A percentile compares a stretch with the other conserved stretches of the same genome.
These are phyloP conservation scores for Dendrobium officinale DNA, from an alignment of 106 monocot species.

Conservation along the genomic window DNA sequence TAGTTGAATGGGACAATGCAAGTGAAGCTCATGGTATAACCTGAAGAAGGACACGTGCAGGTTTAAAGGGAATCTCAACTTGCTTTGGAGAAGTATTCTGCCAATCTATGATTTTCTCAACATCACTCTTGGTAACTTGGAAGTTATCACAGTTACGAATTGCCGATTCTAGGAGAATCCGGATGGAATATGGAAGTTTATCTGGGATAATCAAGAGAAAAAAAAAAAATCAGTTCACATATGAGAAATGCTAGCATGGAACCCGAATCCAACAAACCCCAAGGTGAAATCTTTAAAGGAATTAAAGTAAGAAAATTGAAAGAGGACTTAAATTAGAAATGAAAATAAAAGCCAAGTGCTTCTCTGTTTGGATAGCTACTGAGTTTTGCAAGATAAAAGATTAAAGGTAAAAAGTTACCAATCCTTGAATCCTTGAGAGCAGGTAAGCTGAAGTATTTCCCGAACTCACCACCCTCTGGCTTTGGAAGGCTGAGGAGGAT, in stretches of 20 bases:
- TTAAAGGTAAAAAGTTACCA: slow-evolving; percentile 19
- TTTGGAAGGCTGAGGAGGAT: slow-evolving; percentile 51
- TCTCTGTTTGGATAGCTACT: neutral
- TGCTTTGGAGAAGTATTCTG: slow-evolving; percentile 76
- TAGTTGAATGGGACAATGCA: neutral
- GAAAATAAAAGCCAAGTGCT: neutral
- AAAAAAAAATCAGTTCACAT: neutral
- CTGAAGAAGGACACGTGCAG: slow-evolving; percentile 96
- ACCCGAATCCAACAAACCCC: neutral
- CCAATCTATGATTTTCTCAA: slow-evolving; percentile 97
- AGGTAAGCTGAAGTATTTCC: slow-evolving; percentile 59
- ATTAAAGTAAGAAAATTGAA: neutral
- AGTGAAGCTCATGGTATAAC: slow-evolving; percentile 21
- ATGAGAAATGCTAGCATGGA: neutral
- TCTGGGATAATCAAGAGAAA: slow-evolving; percentile 26
- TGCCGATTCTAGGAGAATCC: slow-evolving; percentile 83
- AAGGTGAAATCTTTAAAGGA: neutral
- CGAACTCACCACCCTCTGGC: slow-evolving; percentile 58
- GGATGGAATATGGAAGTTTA: slow-evolving; percentile 79
- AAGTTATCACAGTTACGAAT: slow-evolving; percentile 93
- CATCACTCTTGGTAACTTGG: slow-evolving; percentile 75
- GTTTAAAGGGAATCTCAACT: slow-evolving; percentile 94
- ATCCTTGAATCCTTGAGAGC: slow-evolving; percentile 68
- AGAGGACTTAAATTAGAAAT: neutral
- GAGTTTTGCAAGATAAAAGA: neutral